Conservation (phyloP, 139 green algal genomes). For the Desmodesmus armatus region DNA sequence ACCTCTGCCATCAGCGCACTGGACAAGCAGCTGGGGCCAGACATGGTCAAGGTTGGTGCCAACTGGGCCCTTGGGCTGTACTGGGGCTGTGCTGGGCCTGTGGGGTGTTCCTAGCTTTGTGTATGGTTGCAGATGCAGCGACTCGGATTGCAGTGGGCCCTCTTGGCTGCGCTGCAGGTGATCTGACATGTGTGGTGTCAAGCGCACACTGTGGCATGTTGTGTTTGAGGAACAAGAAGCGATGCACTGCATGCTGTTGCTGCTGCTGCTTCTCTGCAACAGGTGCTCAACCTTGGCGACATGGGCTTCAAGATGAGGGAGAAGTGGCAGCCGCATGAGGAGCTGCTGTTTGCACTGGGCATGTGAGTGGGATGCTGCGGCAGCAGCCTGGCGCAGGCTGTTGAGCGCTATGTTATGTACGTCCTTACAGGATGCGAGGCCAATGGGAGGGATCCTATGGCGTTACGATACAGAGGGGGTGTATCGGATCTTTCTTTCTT, state of each 20-base stretch:
- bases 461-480: no score
- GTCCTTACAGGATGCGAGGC: no score
- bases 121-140: background rate
- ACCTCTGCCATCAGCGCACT: background rate
- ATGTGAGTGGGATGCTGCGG: conserved; percentile 15
- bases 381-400: background rate
- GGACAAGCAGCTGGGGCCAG: background rate
- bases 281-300: background rate
- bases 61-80: no score
- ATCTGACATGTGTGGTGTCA: conserved; percentile 7
- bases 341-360: conserved; percentile 41
- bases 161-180: background rate
- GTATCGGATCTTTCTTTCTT: no score
- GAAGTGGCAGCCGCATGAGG: background rate
- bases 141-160: no score
- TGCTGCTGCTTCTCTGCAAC: background rate
- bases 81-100: no score
- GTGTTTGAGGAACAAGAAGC: no score
- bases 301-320: background rate
- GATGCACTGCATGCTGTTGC: background rate
- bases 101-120: background rate
- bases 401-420: no score
- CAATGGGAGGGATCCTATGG: no score
- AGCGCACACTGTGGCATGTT: background rate
- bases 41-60: no score